phyloP scores from a whole-genome alignment of 768 basidiomycete species.

The Calocybe indica region DNA sequence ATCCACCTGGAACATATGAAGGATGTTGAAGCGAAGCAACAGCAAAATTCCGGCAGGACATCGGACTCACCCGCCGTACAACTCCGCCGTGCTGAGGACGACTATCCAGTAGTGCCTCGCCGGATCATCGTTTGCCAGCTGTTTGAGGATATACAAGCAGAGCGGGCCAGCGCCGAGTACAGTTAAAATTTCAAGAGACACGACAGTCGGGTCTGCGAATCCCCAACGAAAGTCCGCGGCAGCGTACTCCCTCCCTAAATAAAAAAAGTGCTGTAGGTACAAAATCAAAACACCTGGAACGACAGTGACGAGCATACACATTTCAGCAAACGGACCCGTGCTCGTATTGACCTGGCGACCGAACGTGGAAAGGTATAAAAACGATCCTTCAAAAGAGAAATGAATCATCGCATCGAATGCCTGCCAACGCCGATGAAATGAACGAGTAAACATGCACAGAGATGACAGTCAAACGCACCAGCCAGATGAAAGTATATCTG shows the following conservation, averaged over 20 bases:
- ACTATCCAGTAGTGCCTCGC: constrained; percentile 77
- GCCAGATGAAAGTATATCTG: constrained; percentile 70
- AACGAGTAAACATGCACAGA: background rate
- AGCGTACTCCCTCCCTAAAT: constrained; percentile 74
- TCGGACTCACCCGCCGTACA: constrained; percentile 63
- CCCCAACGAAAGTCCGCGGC: constrained; percentile 83
- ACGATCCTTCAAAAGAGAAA: constrained; percentile 74
- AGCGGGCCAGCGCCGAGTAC: constrained; percentile 74
- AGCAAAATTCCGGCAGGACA: background rate
- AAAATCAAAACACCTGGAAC: background rate
- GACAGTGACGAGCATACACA: constrained; percentile 50
- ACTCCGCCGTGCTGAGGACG: constrained; percentile 67
- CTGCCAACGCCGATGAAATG: constrained; percentile 24
- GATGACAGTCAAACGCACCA: constrained; percentile 37
- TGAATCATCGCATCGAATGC: constrained; percentile 80
- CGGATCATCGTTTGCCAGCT: constrained; percentile 58
- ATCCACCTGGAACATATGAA: constrained; percentile 51
- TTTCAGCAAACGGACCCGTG: constrained; percentile 59
- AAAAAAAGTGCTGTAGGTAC: background rate
- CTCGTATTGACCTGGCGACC: constrained; percentile 69
- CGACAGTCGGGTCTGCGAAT: constrained; percentile 67
- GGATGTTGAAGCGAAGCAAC: background rate
- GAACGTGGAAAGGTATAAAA: constrained; percentile 72
- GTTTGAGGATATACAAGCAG: constrained; percentile 65
- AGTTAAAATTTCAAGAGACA: constrained; percentile 79